phyloP scores from a whole-genome alignment of 2,329 filamentous ascomycete species.

The Nemania sp. region DNA sequence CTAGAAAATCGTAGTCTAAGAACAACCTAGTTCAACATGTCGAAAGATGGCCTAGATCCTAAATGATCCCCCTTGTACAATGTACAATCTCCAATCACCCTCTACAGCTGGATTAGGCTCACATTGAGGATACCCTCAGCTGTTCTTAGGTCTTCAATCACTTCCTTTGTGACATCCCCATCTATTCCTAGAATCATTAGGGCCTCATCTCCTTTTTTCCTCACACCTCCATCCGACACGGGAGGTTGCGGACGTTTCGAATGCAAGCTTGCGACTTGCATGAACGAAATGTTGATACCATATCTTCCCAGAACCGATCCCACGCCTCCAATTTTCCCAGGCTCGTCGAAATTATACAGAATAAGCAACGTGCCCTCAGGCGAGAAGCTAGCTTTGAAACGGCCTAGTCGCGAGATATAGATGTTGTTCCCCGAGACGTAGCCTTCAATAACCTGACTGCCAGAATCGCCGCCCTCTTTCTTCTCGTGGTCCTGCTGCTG shows the following conservation, averaged over 20 bases:
- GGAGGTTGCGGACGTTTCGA: constrained; percentile 9
- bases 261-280: constrained; percentile 61
- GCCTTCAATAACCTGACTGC: constrained; percentile 66
- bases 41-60: background rate
- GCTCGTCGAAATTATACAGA: constrained; percentile 83
- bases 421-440: constrained; percentile 73
- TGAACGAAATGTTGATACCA: constrained; percentile 82
- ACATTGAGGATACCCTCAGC: constrained; percentile 68
- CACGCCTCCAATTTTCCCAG: constrained; percentile 85
- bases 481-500: constrained; percentile 12
- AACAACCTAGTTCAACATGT: background rate
- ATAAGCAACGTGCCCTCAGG: constrained; percentile 82
- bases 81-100: constrained; percentile 1
- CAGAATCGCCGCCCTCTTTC: background rate
- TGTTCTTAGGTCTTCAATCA: constrained; percentile 61
- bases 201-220: constrained; percentile 70
- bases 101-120: constrained; percentile 60
- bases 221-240: constrained; percentile 39
- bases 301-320: constrained; percentile 76
- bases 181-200: constrained; percentile 86
- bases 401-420: constrained; percentile 78
- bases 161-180: constrained; percentile 69
- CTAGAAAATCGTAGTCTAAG: background rate
- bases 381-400: constrained; percentile 79
- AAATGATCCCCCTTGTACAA: background rate